Base-by-base conservation (phyloP, 2,329 filamentous ascomycete species). In the Neofusicoccum sp. region DNA sequence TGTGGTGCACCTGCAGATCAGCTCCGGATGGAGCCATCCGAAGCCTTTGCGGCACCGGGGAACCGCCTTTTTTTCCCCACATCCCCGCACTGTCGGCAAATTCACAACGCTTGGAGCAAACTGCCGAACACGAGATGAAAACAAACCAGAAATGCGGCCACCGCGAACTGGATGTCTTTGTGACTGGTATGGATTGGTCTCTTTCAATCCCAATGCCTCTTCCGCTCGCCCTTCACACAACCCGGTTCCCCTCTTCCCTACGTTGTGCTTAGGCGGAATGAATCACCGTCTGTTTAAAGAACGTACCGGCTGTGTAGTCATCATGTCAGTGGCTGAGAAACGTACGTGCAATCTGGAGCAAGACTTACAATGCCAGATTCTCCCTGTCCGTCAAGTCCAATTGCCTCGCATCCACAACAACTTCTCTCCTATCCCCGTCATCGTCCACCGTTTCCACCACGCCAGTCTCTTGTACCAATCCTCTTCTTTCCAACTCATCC, bases 401-500 rank as follows among this genome's bases (percentile, higher is more conserved):
- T 16, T 34, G 38, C 14, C 51, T 8, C 24, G 51, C 51, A 24
- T 56, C 51, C 1, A 56, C 51, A 5, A 62, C 41, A 28, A 47
- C 57, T 14, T 61, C 62, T 31, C 33, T 36, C 4, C 45, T 47
- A 8, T 14, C 51, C 11, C 51, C 51, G 2, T 44, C 49, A 1
- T 31, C 49, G 20, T 31, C 36, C 24, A 54, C 8, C 7, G n/a
- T 24, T 16, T 54, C 49, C 3, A 54, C 49, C 8, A 54, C 49
- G 2, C 49, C 12, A 62, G 65, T 28, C 68, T 67, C 24, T 65
- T 40, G 26, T 45, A 58, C 43, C 68, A 61, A 16, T 36, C 51
- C 51, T 4, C 38, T 24, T 11, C 9, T 43, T 2, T 56, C 51
- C 38, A 54, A 12, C 26, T 43, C 65, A 48, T 79, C 75, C 2